Percentiles rank a stretch among this genome's conserved stretches.
phyloP scores from a whole-genome alignment of 2,329 filamentous ascomycete species.

The Ceratocystis colombiana region DNA sequence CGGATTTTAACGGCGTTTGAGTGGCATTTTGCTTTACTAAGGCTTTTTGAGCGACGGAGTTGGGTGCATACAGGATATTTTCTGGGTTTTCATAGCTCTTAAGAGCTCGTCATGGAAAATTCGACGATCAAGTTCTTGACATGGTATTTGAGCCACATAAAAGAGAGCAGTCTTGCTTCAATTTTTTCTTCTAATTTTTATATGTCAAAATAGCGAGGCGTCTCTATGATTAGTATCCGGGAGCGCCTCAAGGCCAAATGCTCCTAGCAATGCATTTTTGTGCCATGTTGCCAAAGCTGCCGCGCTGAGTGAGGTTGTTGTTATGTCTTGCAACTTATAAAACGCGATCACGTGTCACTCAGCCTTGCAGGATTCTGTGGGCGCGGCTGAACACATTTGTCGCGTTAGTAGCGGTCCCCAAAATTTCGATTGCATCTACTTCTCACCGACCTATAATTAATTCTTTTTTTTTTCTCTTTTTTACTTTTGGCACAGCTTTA shows the following conservation, averaged over 20 bases:
- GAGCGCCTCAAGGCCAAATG: background rate
- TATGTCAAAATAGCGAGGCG: background rate
- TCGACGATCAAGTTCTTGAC: too few relatives aligned
- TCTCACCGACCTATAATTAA: constrained; percentile 5
- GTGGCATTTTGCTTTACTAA: constrained; percentile 4
- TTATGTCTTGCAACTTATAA: too few relatives aligned
- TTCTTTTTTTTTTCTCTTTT: background rate
- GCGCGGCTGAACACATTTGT: constrained; percentile 24
- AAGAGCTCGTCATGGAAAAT: too few relatives aligned
- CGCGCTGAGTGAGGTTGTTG: background rate
- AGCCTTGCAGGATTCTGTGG: constrained; percentile 25
- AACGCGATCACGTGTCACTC: constrained; percentile 21
- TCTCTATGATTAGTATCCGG: too few relatives aligned
- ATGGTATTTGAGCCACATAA: too few relatives aligned
- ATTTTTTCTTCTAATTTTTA: too few relatives aligned
- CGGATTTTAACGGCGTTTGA: background rate
- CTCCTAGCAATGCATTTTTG: background rate
- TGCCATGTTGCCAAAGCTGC: background rate
- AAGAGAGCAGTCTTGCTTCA: too few relatives aligned
- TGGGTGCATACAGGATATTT: background rate
- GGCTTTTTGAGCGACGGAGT: constrained; percentile 11
- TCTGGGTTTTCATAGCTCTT: background rate
- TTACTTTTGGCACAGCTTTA: background rate
- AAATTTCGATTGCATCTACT: constrained; percentile 15
- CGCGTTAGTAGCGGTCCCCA: constrained; percentile 18